Conservation (phyloP, 1,284 basidiomycete species). For the Ganoderma meredithae region DNA sequence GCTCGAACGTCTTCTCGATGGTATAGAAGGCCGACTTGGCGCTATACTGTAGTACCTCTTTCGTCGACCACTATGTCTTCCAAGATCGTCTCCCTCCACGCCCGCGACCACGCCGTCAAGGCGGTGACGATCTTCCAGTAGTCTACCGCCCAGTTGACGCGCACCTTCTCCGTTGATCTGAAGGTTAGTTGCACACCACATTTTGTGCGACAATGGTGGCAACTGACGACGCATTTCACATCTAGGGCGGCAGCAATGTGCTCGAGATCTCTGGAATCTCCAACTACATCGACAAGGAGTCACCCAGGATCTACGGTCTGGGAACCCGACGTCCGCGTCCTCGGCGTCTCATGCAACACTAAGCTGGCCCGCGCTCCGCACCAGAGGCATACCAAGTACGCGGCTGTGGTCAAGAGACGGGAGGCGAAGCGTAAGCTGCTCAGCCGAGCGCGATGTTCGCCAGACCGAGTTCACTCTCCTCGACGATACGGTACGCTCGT, state of each 20-base stretch:
- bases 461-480: slow-evolving; percentile 51
- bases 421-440: slow-evolving; percentile 45
- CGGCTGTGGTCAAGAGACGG: slow-evolving; percentile 46
- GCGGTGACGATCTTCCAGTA: slow-evolving; percentile 48
- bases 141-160: slow-evolving; percentile 45
- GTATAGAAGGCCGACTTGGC: too few relatives aligned
- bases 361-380: slow-evolving; percentile 20
- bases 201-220: not conserved
- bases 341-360: slow-evolving; percentile 54
- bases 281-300: slow-evolving; percentile 54
- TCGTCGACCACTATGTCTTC: slow-evolving; percentile 9
- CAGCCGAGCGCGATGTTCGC: slow-evolving; percentile 46
- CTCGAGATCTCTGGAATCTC: slow-evolving; percentile 55
- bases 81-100: slow-evolving; percentile 23
- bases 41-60: not conserved
- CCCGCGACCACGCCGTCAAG: slow-evolving; percentile 42
- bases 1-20: not conserved
- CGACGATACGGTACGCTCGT: slow-evolving; percentile 50
- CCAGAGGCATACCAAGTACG: slow-evolving; percentile 31
- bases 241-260: slow-evolving; percentile 57
- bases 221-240: not conserved
- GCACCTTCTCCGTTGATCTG: slow-evolving; percentile 42
- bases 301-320: slow-evolving; percentile 57
- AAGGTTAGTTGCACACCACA: slow-evolving; percentile 33
- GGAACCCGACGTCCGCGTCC: slow-evolving; percentile 50